Conservation (phyloP, 495 filamentous ascomycete species). For the Hyphodiscus hymeniophilus region DNA sequence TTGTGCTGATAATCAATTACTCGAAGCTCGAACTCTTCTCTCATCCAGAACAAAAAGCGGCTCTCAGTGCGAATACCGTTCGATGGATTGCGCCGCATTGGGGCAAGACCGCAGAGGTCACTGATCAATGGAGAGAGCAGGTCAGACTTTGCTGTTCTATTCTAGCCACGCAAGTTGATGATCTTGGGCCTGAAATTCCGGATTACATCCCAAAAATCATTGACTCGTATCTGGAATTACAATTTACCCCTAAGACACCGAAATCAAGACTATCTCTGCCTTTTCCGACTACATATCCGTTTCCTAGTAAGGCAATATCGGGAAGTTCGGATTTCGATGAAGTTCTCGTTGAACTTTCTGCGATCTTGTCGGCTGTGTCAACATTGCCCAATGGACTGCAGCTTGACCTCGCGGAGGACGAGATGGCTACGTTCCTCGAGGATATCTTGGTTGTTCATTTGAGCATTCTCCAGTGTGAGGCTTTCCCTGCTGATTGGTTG, state of each 20-base stretch:
- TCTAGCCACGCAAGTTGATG: slow-evolving; percentile 70
- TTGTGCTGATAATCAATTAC: slow-evolving; percentile 87
- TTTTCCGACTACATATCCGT: slow-evolving; percentile 86
- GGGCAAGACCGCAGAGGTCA: slow-evolving; percentile 66
- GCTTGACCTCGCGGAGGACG: slow-evolving; percentile 62
- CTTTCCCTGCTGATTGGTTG: slow-evolving; percentile 85
- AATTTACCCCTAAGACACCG: slow-evolving; percentile 50
- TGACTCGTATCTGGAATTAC: slow-evolving; percentile 75
- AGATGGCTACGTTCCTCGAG: slow-evolving; percentile 66
- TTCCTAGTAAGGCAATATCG: slow-evolving; percentile 63
- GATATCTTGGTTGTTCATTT: slow-evolving; percentile 74
- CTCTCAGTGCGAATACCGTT: slow-evolving; percentile 71
- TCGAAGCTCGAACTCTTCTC: slow-evolving; percentile 73
- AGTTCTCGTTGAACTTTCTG: slow-evolving; percentile 79
- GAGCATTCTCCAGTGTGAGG: slow-evolving; percentile 81
- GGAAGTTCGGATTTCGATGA: slow-evolving; percentile 70
- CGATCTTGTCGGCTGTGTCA: slow-evolving; percentile 73
- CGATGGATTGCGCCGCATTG: slow-evolving; percentile 92
- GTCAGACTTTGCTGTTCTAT: slow-evolving; percentile 88
- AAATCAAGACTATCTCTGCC: slow-evolving; percentile 72
- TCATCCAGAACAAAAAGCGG: slow-evolving; percentile 60
- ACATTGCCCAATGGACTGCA: slow-evolving; percentile 60
- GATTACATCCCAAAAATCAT: slow-evolving; percentile 87
- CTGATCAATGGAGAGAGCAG: slow-evolving; percentile 85
- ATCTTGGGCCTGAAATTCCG: slow-evolving; percentile 71